phyloP scores from a whole-genome alignment of 2,329 filamentous ascomycete genomes.

The Colletotrichum sojae region DNA sequence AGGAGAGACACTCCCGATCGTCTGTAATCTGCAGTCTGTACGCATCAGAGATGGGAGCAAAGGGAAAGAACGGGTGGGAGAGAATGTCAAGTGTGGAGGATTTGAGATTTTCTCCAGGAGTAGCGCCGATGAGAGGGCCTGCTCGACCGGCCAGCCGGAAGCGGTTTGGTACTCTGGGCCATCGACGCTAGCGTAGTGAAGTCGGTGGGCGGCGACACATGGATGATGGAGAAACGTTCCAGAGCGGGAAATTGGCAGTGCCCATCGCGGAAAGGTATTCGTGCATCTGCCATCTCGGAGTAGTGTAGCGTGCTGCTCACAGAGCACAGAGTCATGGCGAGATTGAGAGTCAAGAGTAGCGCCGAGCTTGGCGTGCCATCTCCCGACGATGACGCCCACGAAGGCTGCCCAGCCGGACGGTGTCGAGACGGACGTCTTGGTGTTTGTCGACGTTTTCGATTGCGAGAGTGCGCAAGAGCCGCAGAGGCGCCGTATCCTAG shows the following conservation, averaged over 20 bases:
- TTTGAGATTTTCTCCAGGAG: conserved; percentile 33
- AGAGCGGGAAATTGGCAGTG: conserved; percentile 30
- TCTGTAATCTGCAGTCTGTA: conserved; percentile 14
- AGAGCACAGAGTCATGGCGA: neutral
- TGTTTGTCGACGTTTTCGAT: conserved; percentile 28
- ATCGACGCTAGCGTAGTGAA: conserved; percentile 24
- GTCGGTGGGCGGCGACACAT: conserved; percentile 2
- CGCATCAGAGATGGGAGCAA: conserved; percentile 11
- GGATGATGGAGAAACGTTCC: conserved; percentile 19
- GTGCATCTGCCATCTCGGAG: neutral
- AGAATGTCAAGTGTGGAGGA: conserved; percentile 31
- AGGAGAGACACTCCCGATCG: conserved; percentile 3
- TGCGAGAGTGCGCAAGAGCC: conserved; percentile 19
- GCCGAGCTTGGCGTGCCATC: conserved; percentile 12
- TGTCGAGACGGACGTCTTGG: neutral
- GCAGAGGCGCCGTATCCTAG: conserved; percentile 8
- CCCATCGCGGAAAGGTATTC: conserved; percentile 2
- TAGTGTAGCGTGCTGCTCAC: neutral
- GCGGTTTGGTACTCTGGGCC: conserved; percentile 23
- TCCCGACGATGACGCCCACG: conserved; percentile 25
- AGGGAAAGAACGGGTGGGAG: neutral
- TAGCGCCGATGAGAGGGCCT: conserved; percentile 30
- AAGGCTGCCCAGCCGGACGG: conserved; percentile 29
- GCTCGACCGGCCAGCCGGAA: conserved; percentile 23
- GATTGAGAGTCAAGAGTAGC: neutral